These are phyloP conservation scores for Radiomyces spectabilis DNA, from an alignment of 192 early-diverging fungal genomes.

Conservation along the genomic window DNA sequence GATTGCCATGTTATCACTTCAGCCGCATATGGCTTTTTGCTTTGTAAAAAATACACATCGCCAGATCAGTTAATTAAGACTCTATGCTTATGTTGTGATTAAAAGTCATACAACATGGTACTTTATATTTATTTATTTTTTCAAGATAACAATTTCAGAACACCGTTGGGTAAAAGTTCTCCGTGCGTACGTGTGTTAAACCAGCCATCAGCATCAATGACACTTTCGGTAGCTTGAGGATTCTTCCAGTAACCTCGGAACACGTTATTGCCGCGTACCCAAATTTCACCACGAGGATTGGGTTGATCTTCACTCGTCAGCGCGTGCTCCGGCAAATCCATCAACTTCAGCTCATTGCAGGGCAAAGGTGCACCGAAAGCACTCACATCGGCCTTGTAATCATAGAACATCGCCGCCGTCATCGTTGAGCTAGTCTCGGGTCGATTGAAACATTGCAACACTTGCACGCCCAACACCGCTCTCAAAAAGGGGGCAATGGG, in stretches of 20 bases:
- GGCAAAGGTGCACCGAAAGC: conserved; percentile 57
- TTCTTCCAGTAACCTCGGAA: conserved; percentile 83
- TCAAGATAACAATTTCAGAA: conserved; percentile 17
- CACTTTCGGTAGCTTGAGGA: conserved; percentile 58
- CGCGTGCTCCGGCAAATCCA: conserved; percentile 69
- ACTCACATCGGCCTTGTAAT: conserved; percentile 37
- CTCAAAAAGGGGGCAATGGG: conserved; percentile 39
- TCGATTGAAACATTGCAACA: conserved; percentile 44
- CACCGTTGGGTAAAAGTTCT: conserved; percentile 27
- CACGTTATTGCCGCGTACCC: conserved; percentile 67
- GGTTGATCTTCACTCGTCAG: conserved; percentile 64
- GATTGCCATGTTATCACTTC: too few relatives aligned
- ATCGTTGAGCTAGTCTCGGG: conserved; percentile 28
- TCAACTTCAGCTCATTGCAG: conserved; percentile 69
- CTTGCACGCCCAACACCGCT: conserved; percentile 53
- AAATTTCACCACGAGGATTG: conserved; percentile 82
- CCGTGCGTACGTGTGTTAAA: conserved; percentile 77
- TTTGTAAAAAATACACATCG: too few relatives aligned
- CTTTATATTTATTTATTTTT: conserved; percentile 10
- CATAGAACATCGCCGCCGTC: conserved; percentile 31
- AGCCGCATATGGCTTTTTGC: too few relatives aligned
- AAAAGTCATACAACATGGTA: too few relatives aligned
- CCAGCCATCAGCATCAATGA: conserved; percentile 81
- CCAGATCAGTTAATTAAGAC: too few relatives aligned
- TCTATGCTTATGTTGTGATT: too few relatives aligned